Base-by-base conservation (phyloP, 768 basidiomycete species). In the Russula virescens region DNA sequence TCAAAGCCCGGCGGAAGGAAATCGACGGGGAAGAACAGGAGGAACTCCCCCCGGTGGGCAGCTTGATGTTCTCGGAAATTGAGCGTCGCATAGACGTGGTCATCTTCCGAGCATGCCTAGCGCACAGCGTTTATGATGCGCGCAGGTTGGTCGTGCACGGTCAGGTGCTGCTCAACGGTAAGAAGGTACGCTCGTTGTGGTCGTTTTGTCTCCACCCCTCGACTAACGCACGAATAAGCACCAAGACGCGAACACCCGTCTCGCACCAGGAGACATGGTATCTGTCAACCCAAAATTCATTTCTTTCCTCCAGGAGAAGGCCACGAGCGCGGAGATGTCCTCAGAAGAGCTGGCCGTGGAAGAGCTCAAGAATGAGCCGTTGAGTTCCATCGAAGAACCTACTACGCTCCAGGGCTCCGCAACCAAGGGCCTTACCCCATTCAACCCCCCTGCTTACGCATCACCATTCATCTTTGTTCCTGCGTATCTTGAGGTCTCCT, bases 261-360 rank as follows among this genome's bases (percentile, higher is more conserved):
- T 98, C 25, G 88, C 92, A 46, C 96, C 96, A 10, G 96, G 96
- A 9, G 96, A 98, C 71, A 87, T 98, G 84, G 82, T 98, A 50
- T 84, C 93, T 10, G 91, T 98, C 26, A 83, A 97, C 65, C 93
- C 94, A 0, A 70, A 75, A 16, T 86, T 86, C 16, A 91, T 97
- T 40, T 80, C 85, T 7, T 89, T 95, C 74, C 78, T 95, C 62
- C 76, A 75, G 62, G 40, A 58, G 3, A 79, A 76, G 54, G 62
- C 74, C 14, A 69, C 68, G 38, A 64, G 58, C 0, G 52, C 62
- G 43, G 69, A 71, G 55, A 55, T 61, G 26, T 45, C 60, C n/a
- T 61, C 66, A 31, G 62, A 66, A 21, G 55, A 66, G 55, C 50
- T 16, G 2, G 64, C 66, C 4, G 64, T 53, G 11, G 70, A 69